Evolutionary conservation across 2,329 filamentous ascomycete genomes (phyloP).

Genomic region (Aureobasidium sp.): DNA sequence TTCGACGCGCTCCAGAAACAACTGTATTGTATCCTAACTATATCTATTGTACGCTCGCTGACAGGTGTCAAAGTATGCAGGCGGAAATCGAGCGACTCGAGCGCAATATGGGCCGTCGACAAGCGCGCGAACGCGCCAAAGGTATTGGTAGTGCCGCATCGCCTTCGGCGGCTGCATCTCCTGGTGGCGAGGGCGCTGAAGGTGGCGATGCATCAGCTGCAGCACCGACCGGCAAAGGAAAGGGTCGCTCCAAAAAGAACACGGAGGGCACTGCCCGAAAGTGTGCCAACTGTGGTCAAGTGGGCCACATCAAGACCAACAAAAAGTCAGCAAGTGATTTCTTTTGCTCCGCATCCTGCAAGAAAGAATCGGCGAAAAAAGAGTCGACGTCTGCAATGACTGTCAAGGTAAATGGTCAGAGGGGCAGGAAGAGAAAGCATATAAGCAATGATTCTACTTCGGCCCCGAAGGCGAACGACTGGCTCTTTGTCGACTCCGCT

Average conservation of each 20-base stretch:
- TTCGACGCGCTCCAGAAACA: slow-evolving; percentile 56
- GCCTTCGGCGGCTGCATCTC: slow-evolving; percentile 36
- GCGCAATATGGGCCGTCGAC: slow-evolving; percentile 83
- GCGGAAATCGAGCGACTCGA: slow-evolving; percentile 76
- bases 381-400: slow-evolving; percentile 1
- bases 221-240: slow-evolving; percentile 26
- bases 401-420: slow-evolving; percentile 5
- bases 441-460: slow-evolving; percentile 11
- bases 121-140: slow-evolving; percentile 87
- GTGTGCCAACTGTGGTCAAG: slow-evolving; percentile 94
- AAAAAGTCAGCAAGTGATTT: slow-evolving; percentile 61
- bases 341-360: slow-evolving; percentile 11
- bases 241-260: slow-evolving; percentile 56
- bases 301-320: slow-evolving; percentile 98
- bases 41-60: slow-evolving; percentile 12
- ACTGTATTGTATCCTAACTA: slow-evolving; percentile 35
- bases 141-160: slow-evolving; percentile 39
- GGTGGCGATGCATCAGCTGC: slow-evolving; percentile 20
- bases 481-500: slow-evolving; percentile 13
- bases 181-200: slow-evolving; percentile 40
- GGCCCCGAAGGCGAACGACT: slow-evolving; percentile 5
- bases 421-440: slow-evolving; percentile 13
- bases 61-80: slow-evolving; percentile 47
- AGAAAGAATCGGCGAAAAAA: slow-evolving; percentile 9
- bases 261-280: slow-evolving; percentile 66